Conservation (phyloP, 1,284 basidiomycete species). For the Pseudomicrostroma phylloplanum region DNA sequence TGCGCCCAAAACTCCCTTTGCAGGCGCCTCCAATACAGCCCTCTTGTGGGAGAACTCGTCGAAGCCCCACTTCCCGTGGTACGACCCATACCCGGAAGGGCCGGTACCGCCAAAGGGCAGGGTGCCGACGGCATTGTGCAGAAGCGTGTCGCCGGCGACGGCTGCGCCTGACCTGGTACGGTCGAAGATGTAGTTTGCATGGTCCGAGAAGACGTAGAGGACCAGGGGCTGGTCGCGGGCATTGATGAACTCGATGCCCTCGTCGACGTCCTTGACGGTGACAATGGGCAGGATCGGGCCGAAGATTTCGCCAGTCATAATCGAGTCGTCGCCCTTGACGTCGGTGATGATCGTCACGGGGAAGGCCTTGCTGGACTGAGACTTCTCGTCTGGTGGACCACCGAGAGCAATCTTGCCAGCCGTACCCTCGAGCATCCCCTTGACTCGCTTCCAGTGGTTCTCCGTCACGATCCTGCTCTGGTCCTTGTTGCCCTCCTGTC, state of each 20-base stretch:
- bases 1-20: slow-evolving; percentile 42
- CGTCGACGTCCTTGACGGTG: slow-evolving; percentile 57
- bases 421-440: slow-evolving; percentile 61
- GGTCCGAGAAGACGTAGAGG: slow-evolving; percentile 67
- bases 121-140: slow-evolving; percentile 57
- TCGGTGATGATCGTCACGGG: slow-evolving; percentile 64
- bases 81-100: slow-evolving; percentile 54
- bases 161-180: slow-evolving; percentile 38
- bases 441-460: slow-evolving; percentile 62
- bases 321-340: slow-evolving; percentile 57
- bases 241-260: slow-evolving; percentile 49
- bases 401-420: slow-evolving; percentile 68
- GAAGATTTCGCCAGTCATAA: slow-evolving; percentile 69
- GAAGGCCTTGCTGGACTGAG: not conserved
- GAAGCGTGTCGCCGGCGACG: slow-evolving; percentile 29
- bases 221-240: slow-evolving; percentile 66
- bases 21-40: slow-evolving; percentile 54
- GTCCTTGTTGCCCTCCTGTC: slow-evolving; percentile 54
- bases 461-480: slow-evolving; percentile 58
- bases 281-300: slow-evolving; percentile 71
- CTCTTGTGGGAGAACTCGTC: slow-evolving; percentile 57
- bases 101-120: slow-evolving; percentile 58
- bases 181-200: slow-evolving; percentile 57
- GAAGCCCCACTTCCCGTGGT: slow-evolving; percentile 55
- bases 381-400: slow-evolving; percentile 51